Evolutionary conservation across 108 stramenopile genomes (phyloP), one percentile per base, ranked within the genome.

Genomic region (Skeletonema grethae): DNA sequence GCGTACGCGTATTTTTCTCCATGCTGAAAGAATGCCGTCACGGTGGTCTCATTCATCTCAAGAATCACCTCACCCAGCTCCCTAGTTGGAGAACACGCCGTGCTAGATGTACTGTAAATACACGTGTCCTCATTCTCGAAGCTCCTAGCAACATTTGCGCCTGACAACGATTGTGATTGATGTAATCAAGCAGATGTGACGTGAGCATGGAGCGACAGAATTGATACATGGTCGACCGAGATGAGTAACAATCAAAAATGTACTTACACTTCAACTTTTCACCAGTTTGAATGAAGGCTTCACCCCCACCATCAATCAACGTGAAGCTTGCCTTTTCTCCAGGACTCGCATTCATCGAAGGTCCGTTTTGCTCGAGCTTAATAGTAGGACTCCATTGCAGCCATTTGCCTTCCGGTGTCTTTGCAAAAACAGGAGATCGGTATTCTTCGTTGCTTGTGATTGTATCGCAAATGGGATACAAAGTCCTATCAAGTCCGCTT

Each of bases 71-170:
- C 77, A 32, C 72, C 66, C 66, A 60, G 61, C 11, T 32, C 30
- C 2, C 61, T 48, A 10, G 69, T 34, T 8, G 79, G 16, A 7
- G 69, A 71, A 50, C 80, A 81, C 5, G 80, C 57, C 3, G 57
- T 72, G 24, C 41, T 57, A 32, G 36, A 36, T 2, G 69, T 76
- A 22, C 63, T 65, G 34, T 76, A 65, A 46, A 81, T 62, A 34
- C 86, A 86, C 9, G 68, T 68, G n/a, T 84, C 80, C 67, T 86
- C 86, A 50, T 86, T 86, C 63, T 79, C 34, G 34, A 84, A 72
- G 12, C 53, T 75, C 4, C 83, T 61, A 45, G 59, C 43, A 41
- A 77, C 86, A 63, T 84, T 84, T 15, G 86, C 57, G 16, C 25
- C 25, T 28, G 25, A 28, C 0, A 28, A 28, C 0, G 25, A 28